A percentile compares a stretch with the other conserved stretches of the same genome.
These are phyloP conservation scores for Clathrus columnatus DNA, from an alignment of 768 basidiomycete genomes.

Conservation along the genomic window DNA sequence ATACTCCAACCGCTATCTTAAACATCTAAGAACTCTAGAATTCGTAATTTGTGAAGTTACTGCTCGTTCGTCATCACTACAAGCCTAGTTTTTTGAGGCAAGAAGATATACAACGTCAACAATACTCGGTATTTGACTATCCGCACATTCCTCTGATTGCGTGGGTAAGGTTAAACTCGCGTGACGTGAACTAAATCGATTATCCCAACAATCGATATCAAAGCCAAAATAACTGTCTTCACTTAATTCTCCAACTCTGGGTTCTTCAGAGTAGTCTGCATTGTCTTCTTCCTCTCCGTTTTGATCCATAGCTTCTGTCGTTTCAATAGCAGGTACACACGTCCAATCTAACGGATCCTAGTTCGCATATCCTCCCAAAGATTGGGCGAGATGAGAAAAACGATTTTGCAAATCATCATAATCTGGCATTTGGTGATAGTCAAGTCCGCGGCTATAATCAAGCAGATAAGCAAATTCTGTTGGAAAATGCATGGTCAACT, in stretches of 20 bases:
- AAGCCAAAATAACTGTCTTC: not conserved
- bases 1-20: no score
- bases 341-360: not conserved
- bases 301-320: not conserved
- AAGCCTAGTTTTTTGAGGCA: not conserved
- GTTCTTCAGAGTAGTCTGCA: not conserved
- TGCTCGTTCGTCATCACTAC: not conserved
- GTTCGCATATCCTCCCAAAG: not conserved
- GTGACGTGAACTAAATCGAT: not conserved
- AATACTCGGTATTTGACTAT: not conserved
- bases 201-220: not conserved
- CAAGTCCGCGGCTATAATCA: no score
- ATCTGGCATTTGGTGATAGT: no score
- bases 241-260: no score
- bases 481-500: no score
- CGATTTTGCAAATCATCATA: not conserved
- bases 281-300: not conserved
- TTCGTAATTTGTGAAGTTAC: not conserved
- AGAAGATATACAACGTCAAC: no score
- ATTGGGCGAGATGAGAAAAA: not conserved
- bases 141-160: not conserved
- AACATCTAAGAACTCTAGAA: not conserved
- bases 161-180: not conserved
- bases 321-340: not conserved
- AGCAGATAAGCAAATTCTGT: no score